Percentiles rank a stretch among this genome's conserved stretches.
phyloP scores from a whole-genome alignment of 1,284 basidiomycete genomes.

The Leccinum solheimii region DNA sequence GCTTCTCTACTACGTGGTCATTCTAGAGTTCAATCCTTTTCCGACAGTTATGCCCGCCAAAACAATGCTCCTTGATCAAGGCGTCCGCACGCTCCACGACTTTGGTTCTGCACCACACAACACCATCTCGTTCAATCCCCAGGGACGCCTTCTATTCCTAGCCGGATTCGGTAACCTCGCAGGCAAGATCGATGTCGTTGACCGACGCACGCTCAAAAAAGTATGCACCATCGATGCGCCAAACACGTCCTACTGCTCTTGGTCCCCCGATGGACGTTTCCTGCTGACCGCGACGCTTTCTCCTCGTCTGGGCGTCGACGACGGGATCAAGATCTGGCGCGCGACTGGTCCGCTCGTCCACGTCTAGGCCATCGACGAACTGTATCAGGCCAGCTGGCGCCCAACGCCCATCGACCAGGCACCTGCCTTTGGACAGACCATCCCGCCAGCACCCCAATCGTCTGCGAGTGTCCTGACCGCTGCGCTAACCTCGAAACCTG shows the following conservation, averaged over 20 bases:
- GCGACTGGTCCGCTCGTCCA: conserved; percentile 86
- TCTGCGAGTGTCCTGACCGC: conserved; percentile 55
- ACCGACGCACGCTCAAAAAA: conserved; percentile 84
- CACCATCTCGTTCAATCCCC: too few relatives aligned
- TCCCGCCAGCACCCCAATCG: conserved; percentile 78
- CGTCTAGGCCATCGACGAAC: conserved; percentile 74
- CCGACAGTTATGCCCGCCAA: too few relatives aligned
- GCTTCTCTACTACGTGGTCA: too few relatives aligned
- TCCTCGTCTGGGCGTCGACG: conserved; percentile 93
- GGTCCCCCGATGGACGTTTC: conserved; percentile 93
- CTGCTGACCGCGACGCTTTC: conserved; percentile 93
- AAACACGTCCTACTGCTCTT: conserved; percentile 92
- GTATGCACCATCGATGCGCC: conserved; percentile 88
- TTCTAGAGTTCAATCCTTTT: too few relatives aligned
- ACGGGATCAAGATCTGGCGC: conserved; percentile 96
- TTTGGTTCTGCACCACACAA: too few relatives aligned
- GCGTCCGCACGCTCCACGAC: too few relatives aligned
- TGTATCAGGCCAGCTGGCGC: conserved; percentile 88
- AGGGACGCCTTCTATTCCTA: conserved; percentile 63
- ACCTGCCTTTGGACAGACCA: conserved; percentile 68
- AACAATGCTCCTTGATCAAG: too few relatives aligned
- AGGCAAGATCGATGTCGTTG: conserved; percentile 91
- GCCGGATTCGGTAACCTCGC: conserved; percentile 97
- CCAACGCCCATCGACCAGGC: conserved; percentile 68
- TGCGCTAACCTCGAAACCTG: conserved; percentile 28